These are phyloP conservation scores for Acorus calamus DNA, from an alignment of 106 monocot species.

Conservation along the genomic window DNA sequence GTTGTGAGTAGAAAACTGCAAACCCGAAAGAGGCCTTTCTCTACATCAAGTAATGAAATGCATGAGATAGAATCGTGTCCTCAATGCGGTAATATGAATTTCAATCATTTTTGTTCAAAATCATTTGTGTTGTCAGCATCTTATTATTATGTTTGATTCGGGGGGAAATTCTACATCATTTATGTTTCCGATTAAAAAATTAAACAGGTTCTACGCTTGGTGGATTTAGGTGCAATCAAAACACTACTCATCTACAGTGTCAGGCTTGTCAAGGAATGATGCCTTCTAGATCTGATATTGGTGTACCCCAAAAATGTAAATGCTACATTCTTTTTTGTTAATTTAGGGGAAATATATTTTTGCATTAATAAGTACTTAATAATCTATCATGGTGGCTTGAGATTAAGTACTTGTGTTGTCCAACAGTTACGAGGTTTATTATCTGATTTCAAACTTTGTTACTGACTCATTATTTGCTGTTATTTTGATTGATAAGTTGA, in stretches of 20 bases:
- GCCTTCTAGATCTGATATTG: conserved; percentile 71
- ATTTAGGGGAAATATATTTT: too few relatives aligned
- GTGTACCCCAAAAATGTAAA: conserved; percentile 67
- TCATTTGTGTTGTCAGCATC: not conserved
- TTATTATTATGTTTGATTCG: not conserved
- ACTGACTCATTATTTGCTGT: too few relatives aligned
- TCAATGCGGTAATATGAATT: conserved; percentile 67
- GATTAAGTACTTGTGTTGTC: too few relatives aligned
- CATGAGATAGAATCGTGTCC: conserved; percentile 38
- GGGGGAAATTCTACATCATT: not conserved
- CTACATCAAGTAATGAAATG: conserved; percentile 28
- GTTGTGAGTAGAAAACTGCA: conserved; percentile 34
- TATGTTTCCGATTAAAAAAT: conserved; percentile 4
- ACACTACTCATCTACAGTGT: conserved; percentile 70
- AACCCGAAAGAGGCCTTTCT: conserved; percentile 57
- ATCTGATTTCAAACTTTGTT: too few relatives aligned
- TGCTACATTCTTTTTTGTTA: not conserved
- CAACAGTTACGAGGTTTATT: too few relatives aligned
- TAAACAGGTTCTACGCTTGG: conserved; percentile 45
- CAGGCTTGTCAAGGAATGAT: conserved; percentile 71
- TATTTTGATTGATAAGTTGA: too few relatives aligned
- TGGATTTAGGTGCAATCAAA: conserved; percentile 66
- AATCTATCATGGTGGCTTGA: too few relatives aligned
- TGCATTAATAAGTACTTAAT: too few relatives aligned
- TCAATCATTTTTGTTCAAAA: not conserved